A percentile compares a stretch with the other conserved stretches of the same genome.
Evolutionary conservation across 306 rosid genomes (phyloP).

Genomic region (Glycine tomentella): DNA sequence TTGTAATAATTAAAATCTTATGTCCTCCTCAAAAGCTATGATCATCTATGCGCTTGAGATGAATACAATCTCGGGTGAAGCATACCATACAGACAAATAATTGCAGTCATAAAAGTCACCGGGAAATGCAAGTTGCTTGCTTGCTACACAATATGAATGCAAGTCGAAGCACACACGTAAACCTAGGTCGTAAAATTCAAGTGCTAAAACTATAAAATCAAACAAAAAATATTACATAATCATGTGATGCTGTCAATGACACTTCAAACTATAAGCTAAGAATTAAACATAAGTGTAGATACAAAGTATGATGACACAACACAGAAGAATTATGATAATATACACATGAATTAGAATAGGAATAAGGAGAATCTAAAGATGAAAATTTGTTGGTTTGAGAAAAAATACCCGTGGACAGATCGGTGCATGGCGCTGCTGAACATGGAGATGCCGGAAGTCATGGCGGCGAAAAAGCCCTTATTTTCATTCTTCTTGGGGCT

Average conservation of each 20-base stretch:
- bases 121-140: not conserved
- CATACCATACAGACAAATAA: not conserved
- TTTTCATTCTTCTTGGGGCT: conserved; percentile 58
- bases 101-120: not conserved
- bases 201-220: conserved; percentile 9
- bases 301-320: not conserved
- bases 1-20: not conserved
- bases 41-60: not conserved
- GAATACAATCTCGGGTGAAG: not conserved
- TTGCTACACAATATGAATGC: not conserved
- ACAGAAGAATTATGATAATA: not conserved
- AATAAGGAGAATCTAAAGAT: not conserved
- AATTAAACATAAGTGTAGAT: not conserved
- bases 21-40: not conserved
- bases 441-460: conserved; percentile 76
- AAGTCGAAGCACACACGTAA: not conserved
- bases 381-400: not conserved
- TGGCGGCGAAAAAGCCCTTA: conserved; percentile 75
- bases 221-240: conserved; percentile 11
- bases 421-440: conserved; percentile 91
- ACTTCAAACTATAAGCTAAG: not conserved
- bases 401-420: conserved; percentile 83
- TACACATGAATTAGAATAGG: not conserved
- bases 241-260: not conserved
- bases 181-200: conserved; percentile 3